phyloP scores from a whole-genome alignment of 2,329 filamentous ascomycete species.

The Cyphellophora attinorum region DNA sequence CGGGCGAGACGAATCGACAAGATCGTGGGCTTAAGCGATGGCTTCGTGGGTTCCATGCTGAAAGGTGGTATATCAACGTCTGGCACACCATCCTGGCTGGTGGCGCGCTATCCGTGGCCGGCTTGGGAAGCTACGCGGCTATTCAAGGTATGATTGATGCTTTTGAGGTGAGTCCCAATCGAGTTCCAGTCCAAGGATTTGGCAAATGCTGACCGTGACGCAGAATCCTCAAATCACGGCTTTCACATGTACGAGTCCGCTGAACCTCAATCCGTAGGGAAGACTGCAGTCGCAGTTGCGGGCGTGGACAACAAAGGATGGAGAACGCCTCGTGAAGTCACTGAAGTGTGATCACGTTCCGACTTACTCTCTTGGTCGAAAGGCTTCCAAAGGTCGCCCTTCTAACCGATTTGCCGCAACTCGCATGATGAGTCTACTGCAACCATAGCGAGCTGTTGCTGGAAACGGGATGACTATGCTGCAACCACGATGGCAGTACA shows the following conservation, averaged over 20 bases:
- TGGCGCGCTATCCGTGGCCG: slow-evolving; percentile 19
- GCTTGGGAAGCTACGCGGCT: slow-evolving; percentile 21
- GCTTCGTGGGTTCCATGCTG: slow-evolving; percentile 18
- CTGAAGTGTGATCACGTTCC: too few species aligned
- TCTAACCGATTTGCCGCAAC: too few species aligned
- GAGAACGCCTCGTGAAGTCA: too few species aligned
- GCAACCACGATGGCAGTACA: too few species aligned
- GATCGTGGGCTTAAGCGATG: slow-evolving; percentile 10
- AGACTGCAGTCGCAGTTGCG: too few species aligned
- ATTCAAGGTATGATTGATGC: slow-evolving; percentile 21
- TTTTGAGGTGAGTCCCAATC: slow-evolving; percentile 17
- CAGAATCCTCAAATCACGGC: slow-evolving; percentile 19
- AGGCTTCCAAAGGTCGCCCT: too few species aligned
- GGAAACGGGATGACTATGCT: too few species aligned
- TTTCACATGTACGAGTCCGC: slow-evolving; percentile 23
- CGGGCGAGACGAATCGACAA: slow-evolving; percentile 12
- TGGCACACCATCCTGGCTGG: slow-evolving; percentile 20
- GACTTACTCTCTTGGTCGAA: too few species aligned
- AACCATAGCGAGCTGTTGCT: too few species aligned
- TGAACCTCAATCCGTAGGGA: slow-evolving; percentile 13
- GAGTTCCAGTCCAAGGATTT: not conserved
- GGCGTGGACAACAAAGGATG: too few species aligned
- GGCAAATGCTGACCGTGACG: not conserved
- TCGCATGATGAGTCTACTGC: too few species aligned
- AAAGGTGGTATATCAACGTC: slow-evolving; percentile 19